phyloP scores from a whole-genome alignment of 768 basidiomycete species.

The Calocera viscosa region DNA sequence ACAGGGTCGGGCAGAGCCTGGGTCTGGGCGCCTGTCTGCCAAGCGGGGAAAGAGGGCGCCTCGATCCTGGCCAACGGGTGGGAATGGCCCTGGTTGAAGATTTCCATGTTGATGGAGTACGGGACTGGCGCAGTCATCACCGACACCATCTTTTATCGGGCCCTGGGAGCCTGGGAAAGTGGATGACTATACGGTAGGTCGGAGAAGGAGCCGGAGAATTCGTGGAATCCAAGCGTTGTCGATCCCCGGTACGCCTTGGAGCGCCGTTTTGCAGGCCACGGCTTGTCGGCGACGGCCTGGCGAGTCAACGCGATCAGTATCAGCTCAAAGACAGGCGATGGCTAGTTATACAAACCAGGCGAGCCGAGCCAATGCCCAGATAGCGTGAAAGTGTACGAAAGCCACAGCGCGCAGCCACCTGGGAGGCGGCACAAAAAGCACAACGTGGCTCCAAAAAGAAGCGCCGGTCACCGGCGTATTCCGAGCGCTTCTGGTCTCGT shows the following conservation, averaged over 20 bases:
- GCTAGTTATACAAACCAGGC: background rate
- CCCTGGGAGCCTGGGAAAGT: background rate
- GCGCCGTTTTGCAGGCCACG: background rate
- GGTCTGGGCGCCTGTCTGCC: background rate
- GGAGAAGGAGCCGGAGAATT: background rate
- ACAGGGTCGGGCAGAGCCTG: background rate
- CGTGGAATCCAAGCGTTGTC: background rate
- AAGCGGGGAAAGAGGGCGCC: background rate
- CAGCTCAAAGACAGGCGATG: background rate
- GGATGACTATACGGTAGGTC: background rate
- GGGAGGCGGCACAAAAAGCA: background rate
- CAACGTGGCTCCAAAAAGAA: constrained; percentile 8
- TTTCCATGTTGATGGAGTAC: background rate
- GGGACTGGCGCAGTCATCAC: background rate
- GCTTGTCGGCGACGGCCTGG: background rate
- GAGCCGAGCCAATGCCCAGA: background rate
- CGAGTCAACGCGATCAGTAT: background rate
- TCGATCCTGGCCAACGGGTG: background rate
- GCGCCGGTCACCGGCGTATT: background rate
- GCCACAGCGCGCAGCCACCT: background rate
- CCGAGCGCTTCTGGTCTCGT: background rate
- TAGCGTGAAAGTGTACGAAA: background rate
- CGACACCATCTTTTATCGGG: background rate
- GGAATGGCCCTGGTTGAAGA: background rate
- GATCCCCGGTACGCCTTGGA: background rate